phyloP scores from a whole-genome alignment of 208 protist genomes.

The Vickermania ingenoplastis region DNA sequence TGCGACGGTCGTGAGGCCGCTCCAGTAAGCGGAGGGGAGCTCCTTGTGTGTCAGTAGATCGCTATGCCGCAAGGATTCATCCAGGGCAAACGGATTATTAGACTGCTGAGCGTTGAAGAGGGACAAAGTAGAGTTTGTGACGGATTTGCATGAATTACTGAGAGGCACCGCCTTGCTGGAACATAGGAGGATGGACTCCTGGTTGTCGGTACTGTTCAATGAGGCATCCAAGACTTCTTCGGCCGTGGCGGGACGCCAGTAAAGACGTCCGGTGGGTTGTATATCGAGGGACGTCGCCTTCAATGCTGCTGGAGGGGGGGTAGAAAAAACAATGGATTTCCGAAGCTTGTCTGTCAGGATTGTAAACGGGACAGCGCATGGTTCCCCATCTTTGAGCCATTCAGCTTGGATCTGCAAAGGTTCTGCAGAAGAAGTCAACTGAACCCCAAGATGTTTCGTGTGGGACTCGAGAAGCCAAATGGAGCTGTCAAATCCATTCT shows the following conservation, averaged over 20 bases:
- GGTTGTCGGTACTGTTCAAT: neutral
- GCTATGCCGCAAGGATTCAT: slow-evolving; percentile 36
- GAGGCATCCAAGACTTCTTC: slow-evolving; percentile 1
- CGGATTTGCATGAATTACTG: neutral
- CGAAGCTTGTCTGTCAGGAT: neutral
- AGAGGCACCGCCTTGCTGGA: slow-evolving; percentile 2
- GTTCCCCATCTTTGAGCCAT: neutral
- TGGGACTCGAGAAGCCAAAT: neutral
- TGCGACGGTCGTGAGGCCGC: slow-evolving; percentile 62
- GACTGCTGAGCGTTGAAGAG: slow-evolving; percentile 72
- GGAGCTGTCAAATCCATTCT: neutral
- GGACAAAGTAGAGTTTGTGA: slow-evolving; percentile 7
- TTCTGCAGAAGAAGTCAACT: neutral
- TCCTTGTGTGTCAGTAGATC: slow-evolving; percentile 18
- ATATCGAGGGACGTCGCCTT: neutral
- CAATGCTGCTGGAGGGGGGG: neutral
- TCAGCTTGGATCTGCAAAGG: neutral
- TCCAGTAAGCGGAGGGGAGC: slow-evolving; percentile 19
- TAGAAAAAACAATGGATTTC: neutral
- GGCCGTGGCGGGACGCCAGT: neutral
- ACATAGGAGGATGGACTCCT: neutral
- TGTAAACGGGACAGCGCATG: neutral
- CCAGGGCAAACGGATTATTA: slow-evolving; percentile 69
- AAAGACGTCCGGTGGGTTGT: neutral
- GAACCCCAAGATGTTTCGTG: neutral